Evolutionary conservation across 225 moss, liverwort and hornwort species (phyloP).

Genomic region (Neckera pumila): DNA sequence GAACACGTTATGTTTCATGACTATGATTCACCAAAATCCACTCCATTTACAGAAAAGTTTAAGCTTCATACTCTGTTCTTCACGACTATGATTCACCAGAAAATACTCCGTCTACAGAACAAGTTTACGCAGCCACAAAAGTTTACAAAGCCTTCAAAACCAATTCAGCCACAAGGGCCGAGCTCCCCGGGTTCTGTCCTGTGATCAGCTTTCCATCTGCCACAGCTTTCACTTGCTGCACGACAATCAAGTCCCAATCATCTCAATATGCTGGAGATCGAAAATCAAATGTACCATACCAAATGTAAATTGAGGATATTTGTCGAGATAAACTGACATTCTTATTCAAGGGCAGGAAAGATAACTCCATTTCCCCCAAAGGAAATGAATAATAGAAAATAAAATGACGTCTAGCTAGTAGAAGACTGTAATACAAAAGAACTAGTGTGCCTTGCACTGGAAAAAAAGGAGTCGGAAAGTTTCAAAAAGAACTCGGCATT

Average conservation of each 20-base stretch:
- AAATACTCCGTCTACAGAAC: neutral
- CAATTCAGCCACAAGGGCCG: conserved; percentile 36
- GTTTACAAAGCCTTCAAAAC: conserved; percentile 34
- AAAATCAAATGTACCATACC: neutral
- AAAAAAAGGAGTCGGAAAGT: neutral
- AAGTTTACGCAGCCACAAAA: neutral
- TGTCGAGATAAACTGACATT: neutral
- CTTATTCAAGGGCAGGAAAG: neutral
- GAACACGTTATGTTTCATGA: neutral
- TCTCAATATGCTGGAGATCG: neutral
- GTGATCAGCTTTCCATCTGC: conserved; percentile 58
- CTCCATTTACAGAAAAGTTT: neutral
- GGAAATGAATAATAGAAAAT: neutral
- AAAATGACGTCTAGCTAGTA: neutral
- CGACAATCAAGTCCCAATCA: neutral
- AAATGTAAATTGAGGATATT: neutral
- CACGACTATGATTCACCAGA: neutral
- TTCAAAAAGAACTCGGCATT: too few relatives aligned
- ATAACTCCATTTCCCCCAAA: neutral
- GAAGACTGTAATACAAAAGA: neutral
- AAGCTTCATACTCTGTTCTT: neutral
- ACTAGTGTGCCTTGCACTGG: neutral
- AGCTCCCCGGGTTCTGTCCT: conserved; percentile 70
- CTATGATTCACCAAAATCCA: neutral
- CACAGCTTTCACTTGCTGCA: conserved; percentile 53